Conservation (phyloP, 2,329 filamentous ascomycete species). For the Xylaria sp. region DNA sequence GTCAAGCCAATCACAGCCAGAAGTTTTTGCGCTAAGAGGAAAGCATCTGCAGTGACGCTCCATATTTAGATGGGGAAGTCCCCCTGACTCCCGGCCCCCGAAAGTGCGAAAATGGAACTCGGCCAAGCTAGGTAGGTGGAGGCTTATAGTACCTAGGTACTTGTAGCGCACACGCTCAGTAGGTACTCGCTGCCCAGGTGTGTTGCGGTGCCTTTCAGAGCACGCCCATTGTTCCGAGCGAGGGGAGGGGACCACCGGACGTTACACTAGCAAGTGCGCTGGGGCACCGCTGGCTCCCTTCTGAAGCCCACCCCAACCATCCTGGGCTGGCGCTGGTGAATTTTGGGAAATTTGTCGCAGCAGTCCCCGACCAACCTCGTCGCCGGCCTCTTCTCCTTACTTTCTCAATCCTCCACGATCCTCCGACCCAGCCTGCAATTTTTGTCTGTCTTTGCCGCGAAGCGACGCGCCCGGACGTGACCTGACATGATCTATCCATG, state of each 20-base stretch:
- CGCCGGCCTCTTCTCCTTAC: conserved; percentile 37
- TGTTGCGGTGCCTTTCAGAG: conserved; percentile 11
- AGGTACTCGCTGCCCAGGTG: not conserved
- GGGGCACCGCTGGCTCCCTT: conserved; percentile 19
- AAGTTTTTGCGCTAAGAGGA: conserved; percentile 14
- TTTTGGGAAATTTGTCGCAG: conserved; percentile 41
- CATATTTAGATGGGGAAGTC: conserved; percentile 29
- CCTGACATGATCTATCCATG: conserved; percentile 31
- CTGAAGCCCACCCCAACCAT: conserved; percentile 19
- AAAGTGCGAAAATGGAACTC: conserved; percentile 24
- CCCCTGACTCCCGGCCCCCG: conserved; percentile 37
- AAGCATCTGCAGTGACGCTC: conserved; percentile 30
- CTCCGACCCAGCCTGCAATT: conserved; percentile 24
- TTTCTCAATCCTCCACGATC: conserved; percentile 36
- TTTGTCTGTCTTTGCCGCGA: conserved; percentile 30
- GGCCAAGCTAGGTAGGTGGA: conserved; percentile 12
- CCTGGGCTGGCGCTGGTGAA: conserved; percentile 24
- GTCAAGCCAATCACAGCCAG: conserved; percentile 29
- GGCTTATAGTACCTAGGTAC: not conserved
- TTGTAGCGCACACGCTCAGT: not conserved
- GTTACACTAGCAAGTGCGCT: conserved; percentile 13
- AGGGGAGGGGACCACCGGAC: conserved; percentile 9
- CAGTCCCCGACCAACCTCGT: conserved; percentile 40
- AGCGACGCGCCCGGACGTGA: conserved; percentile 28
- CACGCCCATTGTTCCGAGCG: conserved; percentile 6